These are phyloP conservation scores for Zygosaccharomyces bailii DNA, from an alignment of 805 yeast species.

Conservation along the genomic window DNA sequence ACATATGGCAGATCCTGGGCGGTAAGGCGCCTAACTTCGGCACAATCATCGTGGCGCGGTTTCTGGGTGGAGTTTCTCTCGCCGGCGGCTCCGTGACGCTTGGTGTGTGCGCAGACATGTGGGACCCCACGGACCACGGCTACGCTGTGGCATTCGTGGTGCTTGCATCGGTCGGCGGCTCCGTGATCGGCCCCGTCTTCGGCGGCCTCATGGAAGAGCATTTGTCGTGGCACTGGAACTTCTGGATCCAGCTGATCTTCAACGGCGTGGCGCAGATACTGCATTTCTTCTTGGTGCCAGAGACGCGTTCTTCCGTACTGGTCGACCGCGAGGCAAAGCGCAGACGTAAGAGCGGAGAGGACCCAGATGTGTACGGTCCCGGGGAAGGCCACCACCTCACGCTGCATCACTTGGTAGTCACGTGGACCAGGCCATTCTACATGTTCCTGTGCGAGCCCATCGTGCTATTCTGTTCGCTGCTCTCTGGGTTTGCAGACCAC, in stretches of 20 bases:
- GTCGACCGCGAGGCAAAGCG: constrained; percentile 10
- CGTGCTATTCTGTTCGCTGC: constrained; percentile 9
- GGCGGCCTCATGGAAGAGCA: constrained; percentile 12
- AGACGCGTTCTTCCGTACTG: constrained; percentile 10
- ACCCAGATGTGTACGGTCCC: constrained; percentile 7
- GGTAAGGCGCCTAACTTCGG: constrained; percentile 12
- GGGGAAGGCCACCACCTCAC: constrained; percentile 6
- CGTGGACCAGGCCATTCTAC: constrained; percentile 11
- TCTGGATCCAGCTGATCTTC: constrained; percentile 12
- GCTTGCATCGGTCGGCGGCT: constrained; percentile 9
- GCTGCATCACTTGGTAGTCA: constrained; percentile 1
- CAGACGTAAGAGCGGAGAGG: constrained; percentile 10
- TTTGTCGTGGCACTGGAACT: constrained; percentile 13
- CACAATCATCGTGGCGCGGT: constrained; percentile 9
- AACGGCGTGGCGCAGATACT: constrained; percentile 10
- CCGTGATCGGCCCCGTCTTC: constrained; percentile 11
- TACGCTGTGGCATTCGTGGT: constrained; percentile 11
- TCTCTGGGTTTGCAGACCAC: constrained; percentile 12
- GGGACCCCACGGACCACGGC: constrained; percentile 12
- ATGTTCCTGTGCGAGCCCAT: constrained; percentile 12
- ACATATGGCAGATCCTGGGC: constrained; percentile 10
- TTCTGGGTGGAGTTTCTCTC: constrained; percentile 9
- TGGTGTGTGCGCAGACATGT: constrained; percentile 11
- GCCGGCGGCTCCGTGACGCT: constrained; percentile 13
- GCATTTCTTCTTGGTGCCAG: constrained; percentile 9